Conservation (phyloP, 441 rosid species). For the Isatis lusitanica region DNA sequence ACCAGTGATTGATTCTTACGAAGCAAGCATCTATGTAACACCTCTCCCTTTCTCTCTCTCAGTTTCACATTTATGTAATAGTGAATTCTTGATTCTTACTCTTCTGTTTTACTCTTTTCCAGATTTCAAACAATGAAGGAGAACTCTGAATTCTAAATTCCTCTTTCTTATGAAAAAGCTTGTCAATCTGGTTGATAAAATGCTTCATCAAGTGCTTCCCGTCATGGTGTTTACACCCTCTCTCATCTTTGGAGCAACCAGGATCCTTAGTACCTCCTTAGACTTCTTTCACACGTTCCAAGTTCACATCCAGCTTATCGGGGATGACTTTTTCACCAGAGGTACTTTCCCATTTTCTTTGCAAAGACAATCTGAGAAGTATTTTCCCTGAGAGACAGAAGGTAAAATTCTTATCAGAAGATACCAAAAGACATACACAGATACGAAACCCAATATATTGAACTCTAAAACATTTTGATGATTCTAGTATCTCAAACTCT, state of each 20-base stretch:
- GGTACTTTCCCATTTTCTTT: constrained; percentile 41
- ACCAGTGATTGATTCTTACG: constrained; percentile 76
- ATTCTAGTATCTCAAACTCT: constrained; percentile 1
- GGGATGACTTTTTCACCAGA: constrained; percentile 22
- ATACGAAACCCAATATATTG: neutral
- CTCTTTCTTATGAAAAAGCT: constrained; percentile 57
- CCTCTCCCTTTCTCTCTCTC: neutral
- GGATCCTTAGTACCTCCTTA: constrained; percentile 36
- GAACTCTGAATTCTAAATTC: constrained; percentile 79
- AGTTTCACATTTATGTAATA: neutral
- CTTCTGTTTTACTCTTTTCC: constrained; percentile 25
- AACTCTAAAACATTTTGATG: neutral
- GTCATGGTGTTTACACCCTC: constrained; percentile 51
- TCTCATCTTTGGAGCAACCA: constrained; percentile 41
- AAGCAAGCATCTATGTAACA: constrained; percentile 73
- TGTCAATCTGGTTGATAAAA: constrained; percentile 53
- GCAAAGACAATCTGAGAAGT: constrained; percentile 60
- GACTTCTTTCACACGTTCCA: constrained; percentile 40
- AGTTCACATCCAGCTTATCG: constrained; percentile 15
- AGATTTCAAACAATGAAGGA: constrained; percentile 74
- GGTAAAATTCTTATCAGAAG: neutral
- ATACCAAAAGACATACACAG: neutral
- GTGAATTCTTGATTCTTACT: neutral
- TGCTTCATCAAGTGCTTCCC: constrained; percentile 64
- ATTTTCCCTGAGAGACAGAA: constrained; percentile 60